phyloP scores from a whole-genome alignment of 2,329 filamentous ascomycete genomes.

The Fusarium sp. region DNA sequence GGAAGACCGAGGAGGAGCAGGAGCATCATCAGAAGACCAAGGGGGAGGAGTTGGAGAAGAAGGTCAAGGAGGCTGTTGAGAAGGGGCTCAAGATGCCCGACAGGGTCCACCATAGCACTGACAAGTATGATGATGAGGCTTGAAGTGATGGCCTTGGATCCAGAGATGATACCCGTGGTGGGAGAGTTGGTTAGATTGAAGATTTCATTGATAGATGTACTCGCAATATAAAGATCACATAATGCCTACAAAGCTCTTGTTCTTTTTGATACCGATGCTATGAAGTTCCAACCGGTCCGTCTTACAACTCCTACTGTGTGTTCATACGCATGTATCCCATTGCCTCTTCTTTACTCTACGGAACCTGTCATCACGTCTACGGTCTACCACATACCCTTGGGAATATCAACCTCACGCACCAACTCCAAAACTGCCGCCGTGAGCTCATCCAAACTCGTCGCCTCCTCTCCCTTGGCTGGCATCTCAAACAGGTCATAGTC shows the following conservation, averaged over 20 bases:
- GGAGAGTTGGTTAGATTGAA: neutral
- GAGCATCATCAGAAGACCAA: conserved; percentile 39
- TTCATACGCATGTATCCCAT: neutral
- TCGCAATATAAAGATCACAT: neutral
- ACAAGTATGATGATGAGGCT: conserved; percentile 12
- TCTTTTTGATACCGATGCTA: neutral
- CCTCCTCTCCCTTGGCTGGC: conserved; percentile 21
- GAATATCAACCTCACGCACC: conserved; percentile 32
- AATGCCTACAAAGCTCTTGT: neutral
- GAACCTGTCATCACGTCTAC: neutral
- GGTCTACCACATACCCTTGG: conserved; percentile 18
- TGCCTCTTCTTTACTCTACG: neutral
- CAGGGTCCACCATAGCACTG: conserved; percentile 53
- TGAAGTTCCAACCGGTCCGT: neutral
- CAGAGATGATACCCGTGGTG: neutral
- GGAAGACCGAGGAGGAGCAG: conserved; percentile 47
- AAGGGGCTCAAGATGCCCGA: conserved; percentile 59
- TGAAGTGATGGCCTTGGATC: neutral
- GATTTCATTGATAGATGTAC: neutral
- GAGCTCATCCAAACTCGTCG: conserved; percentile 31
- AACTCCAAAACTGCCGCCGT: conserved; percentile 25
- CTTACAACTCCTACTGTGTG: neutral
- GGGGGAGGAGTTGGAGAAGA: conserved; percentile 55
- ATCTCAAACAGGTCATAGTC: conserved; percentile 58
- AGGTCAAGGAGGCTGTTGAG: conserved; percentile 60